Base-by-base conservation (phyloP, 202 grass and related monocot genomes). In the Eragrostis tef region DNA sequence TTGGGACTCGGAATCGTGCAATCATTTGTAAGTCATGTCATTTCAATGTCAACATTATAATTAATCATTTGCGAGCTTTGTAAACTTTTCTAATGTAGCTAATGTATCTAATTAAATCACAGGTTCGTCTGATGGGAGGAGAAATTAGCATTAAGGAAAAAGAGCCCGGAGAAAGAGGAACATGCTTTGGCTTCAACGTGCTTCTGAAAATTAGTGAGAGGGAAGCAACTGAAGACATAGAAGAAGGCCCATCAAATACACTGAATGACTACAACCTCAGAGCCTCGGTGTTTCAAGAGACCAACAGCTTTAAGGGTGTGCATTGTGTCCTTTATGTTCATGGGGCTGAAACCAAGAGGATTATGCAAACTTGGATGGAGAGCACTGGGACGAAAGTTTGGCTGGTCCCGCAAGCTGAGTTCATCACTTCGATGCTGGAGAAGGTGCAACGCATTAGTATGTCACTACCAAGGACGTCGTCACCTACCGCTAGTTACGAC, bases 1-100 rank as follows among this genome's bases (percentile, higher is more conserved):
- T 86, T 98, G 53, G 94, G 94, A 21, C 88, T 98, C 57, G 92
- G 94, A 41, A 98, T 98, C n/a, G 94, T 91, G 36, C 92, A 93
- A 81, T 96, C 94, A 16, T 94, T 83, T 71, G 94, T 98, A 66
- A 86, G 88, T 71, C 3, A 0, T 1, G 6, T 43, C 0, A 0
- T 71, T 79, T 50, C 9, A 19, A 3, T 73, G 6, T 7, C n/a
- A n/a, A n/a, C n/a, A n/a, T n/a, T n/a, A n/a, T n/a, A n/a, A n/a
- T 22, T 42, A 21, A n/a, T n/a, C 36, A 11, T 47, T 12, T 34
- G 6, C 21, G 9, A n/a, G 5, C 42, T 1, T 58, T 25, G 12
- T 59, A 2, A 69, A 60, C 3, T 61, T 27, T 26, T 26, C 11
- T 26, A 0, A 0, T 43, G 21, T 41, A 68, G 19, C 6, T 6